Evolutionary conservation across 305 asterid genomes (phyloP).

Genomic region (Stenogyne calaminthoides): DNA sequence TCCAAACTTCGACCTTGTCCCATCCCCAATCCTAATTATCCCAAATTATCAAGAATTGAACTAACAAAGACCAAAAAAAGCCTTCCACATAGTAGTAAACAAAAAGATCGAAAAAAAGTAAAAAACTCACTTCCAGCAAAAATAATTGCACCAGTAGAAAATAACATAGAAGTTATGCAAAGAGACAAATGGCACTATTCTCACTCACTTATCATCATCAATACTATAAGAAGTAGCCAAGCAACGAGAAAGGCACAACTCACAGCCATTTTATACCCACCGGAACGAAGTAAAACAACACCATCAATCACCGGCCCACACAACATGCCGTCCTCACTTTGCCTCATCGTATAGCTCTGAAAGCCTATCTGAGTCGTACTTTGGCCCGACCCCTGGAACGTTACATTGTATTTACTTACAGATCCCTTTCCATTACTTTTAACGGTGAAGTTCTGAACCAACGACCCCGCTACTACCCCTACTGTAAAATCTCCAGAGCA

Average conservation of each 20-base stretch:
- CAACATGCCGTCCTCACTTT: slow-evolving; percentile 45
- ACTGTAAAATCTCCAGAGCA: slow-evolving; percentile 53
- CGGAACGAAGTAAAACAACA: slow-evolving; percentile 40
- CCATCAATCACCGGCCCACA: slow-evolving; percentile 68
- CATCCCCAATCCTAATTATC: neutral
- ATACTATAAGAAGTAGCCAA: slow-evolving; percentile 28
- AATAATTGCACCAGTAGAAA: neutral
- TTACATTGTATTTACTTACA: slow-evolving; percentile 43
- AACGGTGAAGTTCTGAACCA: slow-evolving; percentile 51
- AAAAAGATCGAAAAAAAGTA: neutral
- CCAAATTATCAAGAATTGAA: neutral
- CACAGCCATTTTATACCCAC: slow-evolving; percentile 26
- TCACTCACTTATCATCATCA: slow-evolving; percentile 27
- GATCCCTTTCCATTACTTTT: slow-evolving; percentile 61
- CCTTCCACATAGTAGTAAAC: neutral
- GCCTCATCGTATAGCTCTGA: slow-evolving; percentile 47
- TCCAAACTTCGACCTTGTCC: neutral
- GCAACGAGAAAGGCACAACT: slow-evolving; percentile 24
- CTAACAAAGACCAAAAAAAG: neutral
- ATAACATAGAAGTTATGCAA: neutral
- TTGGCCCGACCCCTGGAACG: slow-evolving; percentile 41
- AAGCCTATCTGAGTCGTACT: slow-evolving; percentile 47
- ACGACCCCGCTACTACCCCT: slow-evolving; percentile 57
- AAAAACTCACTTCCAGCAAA: neutral
- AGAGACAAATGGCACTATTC: neutral